Percentiles rank a stretch among this genome's conserved stretches.
These are phyloP conservation scores for Yamadazyma trypodendri DNA, from an alignment of 1,139 yeast genomes.

Conservation along the genomic window DNA sequence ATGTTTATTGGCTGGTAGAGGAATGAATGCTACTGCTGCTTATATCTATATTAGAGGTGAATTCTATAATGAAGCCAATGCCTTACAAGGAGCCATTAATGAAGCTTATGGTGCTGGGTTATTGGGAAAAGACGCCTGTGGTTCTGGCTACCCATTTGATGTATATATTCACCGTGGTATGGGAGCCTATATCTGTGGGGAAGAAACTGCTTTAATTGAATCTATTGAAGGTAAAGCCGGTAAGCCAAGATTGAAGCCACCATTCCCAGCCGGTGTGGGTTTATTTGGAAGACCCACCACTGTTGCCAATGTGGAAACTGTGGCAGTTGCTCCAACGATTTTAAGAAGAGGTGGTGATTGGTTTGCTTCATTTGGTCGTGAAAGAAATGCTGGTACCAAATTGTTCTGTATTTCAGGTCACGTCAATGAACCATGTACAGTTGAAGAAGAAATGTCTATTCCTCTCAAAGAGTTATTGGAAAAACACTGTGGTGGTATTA, in stretches of 20 bases:
- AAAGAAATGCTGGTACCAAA: slow-evolving; percentile 79
- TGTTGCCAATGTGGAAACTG: slow-evolving; percentile 87
- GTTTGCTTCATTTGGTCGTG: slow-evolving; percentile 82
- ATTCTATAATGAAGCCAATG: slow-evolving; percentile 74
- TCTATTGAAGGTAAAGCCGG: slow-evolving; percentile 90
- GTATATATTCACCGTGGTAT: slow-evolving; percentile 82
- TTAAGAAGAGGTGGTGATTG: slow-evolving; percentile 86
- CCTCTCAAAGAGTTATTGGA: slow-evolving; percentile 78
- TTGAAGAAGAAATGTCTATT: slow-evolving; percentile 90
- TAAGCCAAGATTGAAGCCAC: slow-evolving; percentile 89
- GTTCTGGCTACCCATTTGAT: slow-evolving; percentile 81
- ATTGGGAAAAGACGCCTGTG: slow-evolving; percentile 82
- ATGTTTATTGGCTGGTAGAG: slow-evolving; percentile 82
- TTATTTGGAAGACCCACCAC: slow-evolving; percentile 87
- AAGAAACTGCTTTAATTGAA: slow-evolving; percentile 85
- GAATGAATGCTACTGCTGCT: slow-evolving; percentile 91
- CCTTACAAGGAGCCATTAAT: slow-evolving; percentile 75
- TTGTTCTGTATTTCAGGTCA: slow-evolving; percentile 85
- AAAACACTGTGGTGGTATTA: slow-evolving; percentile 85
- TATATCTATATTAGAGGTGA: slow-evolving; percentile 89
- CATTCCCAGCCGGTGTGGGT: slow-evolving; percentile 93
- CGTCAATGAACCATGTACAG: slow-evolving; percentile 88
- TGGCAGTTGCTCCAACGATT: slow-evolving; percentile 84
- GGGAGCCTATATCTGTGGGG: slow-evolving; percentile 92
- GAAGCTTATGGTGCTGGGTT: slow-evolving; percentile 81